These are phyloP conservation scores for Tylopilus felleus DNA, from an alignment of 768 basidiomycete genomes.

Conservation along the genomic window DNA sequence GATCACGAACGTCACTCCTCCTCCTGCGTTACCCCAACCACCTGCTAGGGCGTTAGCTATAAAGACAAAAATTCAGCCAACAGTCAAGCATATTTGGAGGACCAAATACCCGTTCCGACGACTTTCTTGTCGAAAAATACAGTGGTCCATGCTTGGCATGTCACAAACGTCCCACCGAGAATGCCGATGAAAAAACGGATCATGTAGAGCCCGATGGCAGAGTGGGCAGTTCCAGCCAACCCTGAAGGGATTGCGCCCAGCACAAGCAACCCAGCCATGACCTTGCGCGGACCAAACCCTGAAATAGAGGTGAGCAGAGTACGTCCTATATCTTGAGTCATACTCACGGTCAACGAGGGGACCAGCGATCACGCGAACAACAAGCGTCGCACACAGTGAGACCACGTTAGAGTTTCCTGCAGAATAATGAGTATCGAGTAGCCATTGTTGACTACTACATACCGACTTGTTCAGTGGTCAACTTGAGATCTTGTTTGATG, in stretches of 20 bases:
- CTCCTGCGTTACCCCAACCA: constrained; percentile 5
- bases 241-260: constrained; percentile 8
- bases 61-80: background rate
- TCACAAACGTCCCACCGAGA: constrained; percentile 58
- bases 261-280: constrained; percentile 6
- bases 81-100: background rate
- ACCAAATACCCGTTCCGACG: constrained; percentile 34
- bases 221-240: constrained; percentile 33
- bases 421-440: background rate
- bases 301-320: background rate
- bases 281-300: constrained; percentile 9
- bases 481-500: constrained; percentile 49
- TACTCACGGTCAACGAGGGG: constrained; percentile 45
- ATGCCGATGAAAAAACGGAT: constrained; percentile 60
- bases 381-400: constrained; percentile 45
- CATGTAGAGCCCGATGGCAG: constrained; percentile 38
- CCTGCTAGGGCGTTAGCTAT: constrained; percentile 5
- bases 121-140: constrained; percentile 53
- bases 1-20: constrained; percentile 6
- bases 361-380: constrained; percentile 46
- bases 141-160: constrained; percentile 61
- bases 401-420: constrained; percentile 48
- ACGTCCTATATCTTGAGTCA: too few relatives aligned
- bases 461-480: constrained; percentile 46
- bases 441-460: background rate